These are phyloP conservation scores for Aspergillus niger DNA, from an alignment of 2,329 filamentous ascomycete genomes.

Conservation along the genomic window DNA sequence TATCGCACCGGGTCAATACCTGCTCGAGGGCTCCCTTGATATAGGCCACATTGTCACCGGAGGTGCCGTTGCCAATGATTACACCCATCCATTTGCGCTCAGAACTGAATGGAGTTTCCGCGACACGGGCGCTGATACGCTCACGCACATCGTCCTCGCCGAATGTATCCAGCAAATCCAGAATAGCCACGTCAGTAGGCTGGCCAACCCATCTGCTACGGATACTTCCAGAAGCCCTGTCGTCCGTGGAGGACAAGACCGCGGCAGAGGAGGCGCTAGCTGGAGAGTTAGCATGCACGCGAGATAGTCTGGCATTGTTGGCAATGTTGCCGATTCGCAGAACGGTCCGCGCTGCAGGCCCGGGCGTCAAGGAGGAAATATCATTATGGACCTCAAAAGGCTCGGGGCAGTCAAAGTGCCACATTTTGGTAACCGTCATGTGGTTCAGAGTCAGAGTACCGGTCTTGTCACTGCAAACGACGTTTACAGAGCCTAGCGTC, in stretches of 20 bases:
- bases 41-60: constrained; percentile 75
- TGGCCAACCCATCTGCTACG: constrained; percentile 95
- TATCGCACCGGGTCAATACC: constrained; percentile 83
- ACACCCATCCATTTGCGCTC: constrained; percentile 99
- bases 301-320: constrained; percentile 84
- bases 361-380: constrained; percentile 58
- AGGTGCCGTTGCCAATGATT: constrained; percentile 63
- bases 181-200: constrained; percentile 94
- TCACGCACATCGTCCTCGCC: constrained; percentile 90
- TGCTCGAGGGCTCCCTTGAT: constrained; percentile 94
- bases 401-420: constrained; percentile 75
- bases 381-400: constrained; percentile 61
- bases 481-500: constrained; percentile 96
- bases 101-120: constrained; percentile 93
- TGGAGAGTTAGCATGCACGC: constrained; percentile 67
- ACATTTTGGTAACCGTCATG: constrained; percentile 96
- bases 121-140: constrained; percentile 75
- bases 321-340: constrained; percentile 93
- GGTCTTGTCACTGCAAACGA: constrained; percentile 99
- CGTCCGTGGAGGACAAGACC: constrained; percentile 80
- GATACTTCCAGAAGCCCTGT: constrained; percentile 59
- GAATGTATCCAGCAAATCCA: constrained; percentile 88
- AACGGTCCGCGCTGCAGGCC: constrained; percentile 75
- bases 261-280: constrained; percentile 72
- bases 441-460: constrained; percentile 96